phyloP scores from a whole-genome alignment of 768 basidiomycete species.

The Lactarius quietus region DNA sequence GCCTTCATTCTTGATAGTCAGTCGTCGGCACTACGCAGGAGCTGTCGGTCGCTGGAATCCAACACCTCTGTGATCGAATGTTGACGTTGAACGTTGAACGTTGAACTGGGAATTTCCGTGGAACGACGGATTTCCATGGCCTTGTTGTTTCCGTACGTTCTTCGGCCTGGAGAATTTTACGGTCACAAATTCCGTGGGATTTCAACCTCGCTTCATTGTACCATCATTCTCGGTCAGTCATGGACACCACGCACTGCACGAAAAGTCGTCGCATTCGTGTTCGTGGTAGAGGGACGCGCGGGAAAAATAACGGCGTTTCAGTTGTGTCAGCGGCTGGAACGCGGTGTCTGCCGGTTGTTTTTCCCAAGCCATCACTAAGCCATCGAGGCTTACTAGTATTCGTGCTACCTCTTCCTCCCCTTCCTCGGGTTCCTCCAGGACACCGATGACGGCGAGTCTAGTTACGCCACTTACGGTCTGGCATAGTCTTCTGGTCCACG shows the following conservation, averaged over 20 bases:
- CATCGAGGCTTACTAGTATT: too few relatives aligned
- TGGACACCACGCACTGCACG: background rate
- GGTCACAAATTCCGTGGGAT: too few relatives aligned
- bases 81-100: background rate
- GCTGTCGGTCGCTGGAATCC: background rate
- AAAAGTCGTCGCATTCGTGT: background rate
- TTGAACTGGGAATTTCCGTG: background rate
- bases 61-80: background rate
- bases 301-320: background rate
- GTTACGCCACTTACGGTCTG: background rate
- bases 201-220: too few relatives aligned
- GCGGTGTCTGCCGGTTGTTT: background rate
- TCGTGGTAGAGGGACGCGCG: background rate
- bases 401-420: too few relatives aligned
- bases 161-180: too few relatives aligned
- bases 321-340: too few relatives aligned
- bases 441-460: background rate
- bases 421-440: background rate
- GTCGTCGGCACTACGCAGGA: background rate
- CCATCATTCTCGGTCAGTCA: background rate
- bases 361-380: conserved; percentile 1
- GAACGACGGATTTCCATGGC: background rate
- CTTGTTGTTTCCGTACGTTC: background rate
- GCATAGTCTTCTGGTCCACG: background rate
- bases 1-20: background rate